A percentile compares a stretch with the other conserved stretches of the same genome.
Conservation (phyloP, 2,329 filamentous ascomycete genomes). For the Coleophoma crateriformis region DNA sequence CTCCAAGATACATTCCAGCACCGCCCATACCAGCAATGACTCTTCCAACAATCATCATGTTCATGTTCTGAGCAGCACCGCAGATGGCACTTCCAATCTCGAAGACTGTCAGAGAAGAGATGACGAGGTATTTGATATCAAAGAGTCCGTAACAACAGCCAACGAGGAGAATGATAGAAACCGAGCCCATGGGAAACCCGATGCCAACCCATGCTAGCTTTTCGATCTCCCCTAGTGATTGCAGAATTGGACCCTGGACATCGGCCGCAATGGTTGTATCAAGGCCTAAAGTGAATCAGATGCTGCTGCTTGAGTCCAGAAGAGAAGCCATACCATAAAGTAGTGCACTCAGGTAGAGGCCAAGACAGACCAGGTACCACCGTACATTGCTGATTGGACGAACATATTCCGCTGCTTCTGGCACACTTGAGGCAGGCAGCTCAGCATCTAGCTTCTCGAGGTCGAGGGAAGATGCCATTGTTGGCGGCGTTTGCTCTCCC, state of each 20-base stretch:
- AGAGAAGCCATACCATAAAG: conserved; percentile 1
- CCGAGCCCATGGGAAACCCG: conserved; percentile 23
- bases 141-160: conserved; percentile 16
- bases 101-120: conserved; percentile 13
- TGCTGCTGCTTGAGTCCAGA: not conserved
- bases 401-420: not conserved
- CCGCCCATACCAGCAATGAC: conserved; percentile 36
- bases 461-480: not conserved
- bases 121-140: conserved; percentile 19
- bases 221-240: conserved; percentile 20
- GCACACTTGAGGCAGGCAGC: not conserved
- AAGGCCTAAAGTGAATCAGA: conserved; percentile 4
- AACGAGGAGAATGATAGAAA: conserved; percentile 21
- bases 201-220: conserved; percentile 24
- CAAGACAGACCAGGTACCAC: conserved; percentile 2
- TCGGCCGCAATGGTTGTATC: conserved; percentile 18
- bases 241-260: conserved; percentile 22
- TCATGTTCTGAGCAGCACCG: conserved; percentile 23
- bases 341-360: conserved; percentile 3
- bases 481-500: not conserved
- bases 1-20: conserved; percentile 30
- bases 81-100: conserved; percentile 23
- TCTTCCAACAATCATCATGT: conserved; percentile 39
- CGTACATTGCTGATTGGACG: not conserved
- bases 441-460: not conserved